Conservation (phyloP, 192 early-diverging fungal genomes). For the Lobulomyces angularis region DNA sequence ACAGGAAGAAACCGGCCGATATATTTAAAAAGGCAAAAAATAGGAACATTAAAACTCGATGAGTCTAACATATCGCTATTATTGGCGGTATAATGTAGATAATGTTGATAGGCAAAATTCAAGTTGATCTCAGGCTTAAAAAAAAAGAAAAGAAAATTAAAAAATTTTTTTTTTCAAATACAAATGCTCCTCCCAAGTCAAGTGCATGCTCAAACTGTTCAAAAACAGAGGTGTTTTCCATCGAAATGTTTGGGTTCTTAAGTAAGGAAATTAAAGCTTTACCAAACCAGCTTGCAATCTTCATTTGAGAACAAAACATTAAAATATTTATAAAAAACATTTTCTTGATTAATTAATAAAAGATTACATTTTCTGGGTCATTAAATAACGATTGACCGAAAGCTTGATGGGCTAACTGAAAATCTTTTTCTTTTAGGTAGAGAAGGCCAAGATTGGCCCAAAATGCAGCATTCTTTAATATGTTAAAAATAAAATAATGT, state of each 20-base stretch:
- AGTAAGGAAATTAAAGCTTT: constrained; percentile 69
- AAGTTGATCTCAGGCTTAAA: constrained; percentile 48
- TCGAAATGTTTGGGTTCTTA: too few relatives aligned
- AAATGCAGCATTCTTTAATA: constrained; percentile 32
- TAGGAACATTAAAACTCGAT: too few relatives aligned
- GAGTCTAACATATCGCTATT: too few relatives aligned
- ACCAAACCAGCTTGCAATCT: constrained; percentile 87
- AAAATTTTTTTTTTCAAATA: not conserved
- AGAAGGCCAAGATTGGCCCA: constrained; percentile 82
- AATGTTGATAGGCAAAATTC: constrained; percentile 39
- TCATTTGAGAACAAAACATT: too few relatives aligned
- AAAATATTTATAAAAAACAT: too few relatives aligned
- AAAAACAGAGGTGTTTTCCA: too few relatives aligned
- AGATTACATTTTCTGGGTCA: constrained; percentile 64
- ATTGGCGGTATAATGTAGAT: too few relatives aligned
- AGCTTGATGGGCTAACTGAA: constrained; percentile 60
- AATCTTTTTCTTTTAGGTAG: constrained; percentile 56
- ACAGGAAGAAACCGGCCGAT: constrained; percentile 44
- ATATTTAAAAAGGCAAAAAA: too few relatives aligned
- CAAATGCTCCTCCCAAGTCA: constrained; percentile 45
- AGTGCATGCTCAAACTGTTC: constrained; percentile 75
- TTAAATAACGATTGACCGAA: constrained; percentile 58
- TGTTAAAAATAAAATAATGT: not conserved
- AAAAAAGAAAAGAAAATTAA: not conserved
- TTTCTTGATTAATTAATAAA: too few relatives aligned